Evolutionary conservation across 1,139 yeast species (phyloP).

Genomic region (Taphrina flavorubra): DNA sequence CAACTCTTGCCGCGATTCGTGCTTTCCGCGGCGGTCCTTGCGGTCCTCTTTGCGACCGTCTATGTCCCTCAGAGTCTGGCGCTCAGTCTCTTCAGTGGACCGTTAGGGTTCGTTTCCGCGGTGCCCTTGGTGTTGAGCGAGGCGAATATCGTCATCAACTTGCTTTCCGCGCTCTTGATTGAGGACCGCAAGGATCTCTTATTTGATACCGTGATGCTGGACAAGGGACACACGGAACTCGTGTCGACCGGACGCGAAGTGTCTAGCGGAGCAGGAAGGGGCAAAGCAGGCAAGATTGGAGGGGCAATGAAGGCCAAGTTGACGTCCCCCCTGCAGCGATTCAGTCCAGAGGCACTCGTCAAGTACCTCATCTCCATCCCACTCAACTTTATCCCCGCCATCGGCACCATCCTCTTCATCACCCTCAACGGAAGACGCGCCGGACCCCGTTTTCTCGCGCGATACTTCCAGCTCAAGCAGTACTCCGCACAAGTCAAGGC

Average conservation of each 20-base stretch:
- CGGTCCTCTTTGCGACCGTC: conserved; percentile 32
- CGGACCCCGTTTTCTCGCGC: conserved; percentile 28
- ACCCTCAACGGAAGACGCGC: conserved; percentile 34
- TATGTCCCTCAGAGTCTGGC: conserved; percentile 38
- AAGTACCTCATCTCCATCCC: conserved; percentile 38
- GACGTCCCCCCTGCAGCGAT: conserved; percentile 17
- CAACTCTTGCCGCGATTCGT: conserved; percentile 33
- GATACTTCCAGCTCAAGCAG: conserved; percentile 34
- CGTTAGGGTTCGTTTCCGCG: conserved; percentile 37
- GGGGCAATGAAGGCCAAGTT: conserved; percentile 35
- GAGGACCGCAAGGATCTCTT: conserved; percentile 22
- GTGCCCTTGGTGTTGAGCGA: conserved; percentile 38
- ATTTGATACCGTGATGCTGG: conserved; percentile 38
- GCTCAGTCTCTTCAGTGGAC: conserved; percentile 34
- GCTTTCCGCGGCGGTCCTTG: conserved; percentile 16
- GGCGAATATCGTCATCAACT: conserved; percentile 20
- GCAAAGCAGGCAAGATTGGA: conserved; percentile 3
- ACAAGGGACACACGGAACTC: conserved; percentile 27
- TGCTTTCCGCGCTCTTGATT: conserved; percentile 19
- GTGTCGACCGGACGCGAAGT: conserved; percentile 32
- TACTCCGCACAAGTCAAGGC: conserved; percentile 24
- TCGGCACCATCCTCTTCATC: conserved; percentile 38
- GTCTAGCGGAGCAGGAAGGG: neutral
- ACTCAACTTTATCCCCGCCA: conserved; percentile 39
- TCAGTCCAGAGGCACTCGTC: conserved; percentile 32